Evolutionary conservation across 83 land plant genomes (phyloP).

Genomic region (Isoetes engelmannii): DNA sequence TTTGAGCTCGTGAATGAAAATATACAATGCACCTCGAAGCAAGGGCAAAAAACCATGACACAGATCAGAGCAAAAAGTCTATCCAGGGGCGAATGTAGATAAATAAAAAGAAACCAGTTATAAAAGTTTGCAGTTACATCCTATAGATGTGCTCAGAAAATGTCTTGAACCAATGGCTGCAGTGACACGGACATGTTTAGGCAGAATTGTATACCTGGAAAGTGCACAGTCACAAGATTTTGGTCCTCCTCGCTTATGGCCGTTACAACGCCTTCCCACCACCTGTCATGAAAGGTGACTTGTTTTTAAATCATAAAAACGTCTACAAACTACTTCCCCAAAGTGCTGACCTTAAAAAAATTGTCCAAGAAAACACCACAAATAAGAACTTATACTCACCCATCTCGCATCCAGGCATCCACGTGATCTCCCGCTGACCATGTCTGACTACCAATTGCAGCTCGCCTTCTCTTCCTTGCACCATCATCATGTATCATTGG

Average conservation of each 20-base stretch:
- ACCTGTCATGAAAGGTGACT: constrained; percentile 40
- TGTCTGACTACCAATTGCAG: constrained; percentile 42
- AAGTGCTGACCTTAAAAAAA: neutral
- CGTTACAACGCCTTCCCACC: constrained; percentile 74
- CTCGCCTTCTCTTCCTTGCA: constrained; percentile 68
- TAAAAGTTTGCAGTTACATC: neutral
- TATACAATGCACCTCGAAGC: neutral
- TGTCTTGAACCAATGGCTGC: neutral
- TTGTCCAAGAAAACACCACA: constrained; percentile 1
- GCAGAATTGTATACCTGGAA: constrained; percentile 48
- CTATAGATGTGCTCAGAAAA: constrained; percentile 1
- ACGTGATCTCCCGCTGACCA: constrained; percentile 88
- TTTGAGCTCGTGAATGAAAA: neutral
- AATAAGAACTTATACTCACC: constrained; percentile 39
- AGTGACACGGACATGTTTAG: constrained; percentile 3
- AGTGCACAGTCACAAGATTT: constrained; percentile 45
- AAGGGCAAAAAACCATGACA: neutral
- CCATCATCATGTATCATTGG: constrained; percentile 48
- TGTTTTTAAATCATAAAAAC: neutral
- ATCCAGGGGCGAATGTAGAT: neutral
- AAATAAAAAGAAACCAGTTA: neutral
- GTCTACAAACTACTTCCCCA: constrained; percentile 1
- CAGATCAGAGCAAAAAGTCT: neutral
- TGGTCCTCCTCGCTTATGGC: constrained; percentile 55
- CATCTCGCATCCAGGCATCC: constrained; percentile 73